Percentiles rank a stretch among this genome's conserved stretches.
Evolutionary conservation across 805 yeast genomes (phyloP).

Genomic region (Cyberlindnera veronae): DNA sequence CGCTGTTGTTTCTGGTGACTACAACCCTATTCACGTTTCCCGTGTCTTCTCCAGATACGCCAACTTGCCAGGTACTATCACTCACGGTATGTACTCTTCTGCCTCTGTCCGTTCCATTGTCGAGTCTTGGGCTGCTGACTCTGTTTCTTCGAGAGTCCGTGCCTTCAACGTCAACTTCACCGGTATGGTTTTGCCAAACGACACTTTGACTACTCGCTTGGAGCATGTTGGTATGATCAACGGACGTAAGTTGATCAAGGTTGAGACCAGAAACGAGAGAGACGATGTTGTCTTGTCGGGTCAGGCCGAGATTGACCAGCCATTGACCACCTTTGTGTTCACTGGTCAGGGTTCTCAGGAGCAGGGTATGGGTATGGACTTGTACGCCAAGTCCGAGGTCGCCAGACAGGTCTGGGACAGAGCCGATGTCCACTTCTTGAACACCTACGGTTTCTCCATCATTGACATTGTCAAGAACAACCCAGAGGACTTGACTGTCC

Average conservation of each 20-base stretch:
- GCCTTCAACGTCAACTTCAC: slow-evolving; percentile 88
- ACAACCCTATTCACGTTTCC: slow-evolving; percentile 96
- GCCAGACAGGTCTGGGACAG: slow-evolving; percentile 97
- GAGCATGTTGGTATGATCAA: slow-evolving; percentile 99
- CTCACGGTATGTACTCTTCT: slow-evolving; percentile 98
- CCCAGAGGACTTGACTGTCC: slow-evolving; percentile 92
- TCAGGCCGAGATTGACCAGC: slow-evolving; percentile 99
- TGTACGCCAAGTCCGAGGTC: slow-evolving; percentile 84
- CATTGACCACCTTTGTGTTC: slow-evolving; percentile 92
- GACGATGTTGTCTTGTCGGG: slow-evolving; percentile 83
- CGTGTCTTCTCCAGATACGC: slow-evolving; percentile 94
- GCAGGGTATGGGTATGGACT: slow-evolving; percentile 99
- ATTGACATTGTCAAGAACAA: slow-evolving; percentile 92
- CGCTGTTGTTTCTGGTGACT: slow-evolving; percentile 97
- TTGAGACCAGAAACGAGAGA: slow-evolving; percentile 80
- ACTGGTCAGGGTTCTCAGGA: slow-evolving; percentile 99
- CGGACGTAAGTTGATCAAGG: slow-evolving; percentile 95
- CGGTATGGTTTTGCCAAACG: slow-evolving; percentile 98
- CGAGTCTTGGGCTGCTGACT: slow-evolving; percentile 98
- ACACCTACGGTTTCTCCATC: slow-evolving; percentile 95
- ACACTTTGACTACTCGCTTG: slow-evolving; percentile 76
- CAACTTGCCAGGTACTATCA: slow-evolving; percentile 92
- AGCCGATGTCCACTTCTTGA: slow-evolving; percentile 90
- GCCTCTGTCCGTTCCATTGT: slow-evolving; percentile 93
- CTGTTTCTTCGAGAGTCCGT: slow-evolving; percentile 92